Evolutionary conservation across 345 rosid species (phyloP).

Genomic region (Arabidopsis arenosa): DNA sequence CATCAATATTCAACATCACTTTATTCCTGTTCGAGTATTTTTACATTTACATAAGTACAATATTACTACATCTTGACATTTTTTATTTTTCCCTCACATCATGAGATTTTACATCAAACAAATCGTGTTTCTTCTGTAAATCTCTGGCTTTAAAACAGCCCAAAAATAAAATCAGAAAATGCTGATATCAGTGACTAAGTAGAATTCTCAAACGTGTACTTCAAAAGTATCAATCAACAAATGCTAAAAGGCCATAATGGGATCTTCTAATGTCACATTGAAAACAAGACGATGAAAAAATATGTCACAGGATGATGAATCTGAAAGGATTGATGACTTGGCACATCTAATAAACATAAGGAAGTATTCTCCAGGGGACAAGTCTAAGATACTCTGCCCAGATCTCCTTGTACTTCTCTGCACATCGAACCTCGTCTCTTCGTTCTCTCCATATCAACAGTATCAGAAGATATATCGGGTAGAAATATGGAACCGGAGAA

Average conservation of each 20-base stretch:
- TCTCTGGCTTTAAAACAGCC: neutral
- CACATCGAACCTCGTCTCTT: constrained; percentile 87
- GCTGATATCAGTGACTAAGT: neutral
- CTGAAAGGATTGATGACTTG: constrained; percentile 22
- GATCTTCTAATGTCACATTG: constrained; percentile 22
- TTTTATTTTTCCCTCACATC: no score
- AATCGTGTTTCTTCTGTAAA: neutral
- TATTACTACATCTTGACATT: neutral
- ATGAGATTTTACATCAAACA: neutral
- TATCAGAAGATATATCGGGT: constrained; percentile 84
- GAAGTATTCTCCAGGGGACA: constrained; percentile 94
- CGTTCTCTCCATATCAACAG: constrained; percentile 90
- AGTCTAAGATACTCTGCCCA: constrained; percentile 80
- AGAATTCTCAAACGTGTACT: constrained; percentile 8
- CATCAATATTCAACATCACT: neutral
- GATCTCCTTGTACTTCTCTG: constrained; percentile 82
- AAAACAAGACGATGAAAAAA: constrained; percentile 23
- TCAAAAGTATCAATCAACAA: constrained; percentile 1
- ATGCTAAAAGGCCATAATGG: constrained; percentile 28
- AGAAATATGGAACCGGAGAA: constrained; percentile 80
- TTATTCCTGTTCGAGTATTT: neutral
- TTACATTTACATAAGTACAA: neutral
- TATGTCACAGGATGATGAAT: neutral
- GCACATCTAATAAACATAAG: constrained; percentile 63
- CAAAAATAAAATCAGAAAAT: neutral